phyloP scores from a whole-genome alignment of 1,139 yeast species.

The Eremothecium sinecaudum region DNA sequence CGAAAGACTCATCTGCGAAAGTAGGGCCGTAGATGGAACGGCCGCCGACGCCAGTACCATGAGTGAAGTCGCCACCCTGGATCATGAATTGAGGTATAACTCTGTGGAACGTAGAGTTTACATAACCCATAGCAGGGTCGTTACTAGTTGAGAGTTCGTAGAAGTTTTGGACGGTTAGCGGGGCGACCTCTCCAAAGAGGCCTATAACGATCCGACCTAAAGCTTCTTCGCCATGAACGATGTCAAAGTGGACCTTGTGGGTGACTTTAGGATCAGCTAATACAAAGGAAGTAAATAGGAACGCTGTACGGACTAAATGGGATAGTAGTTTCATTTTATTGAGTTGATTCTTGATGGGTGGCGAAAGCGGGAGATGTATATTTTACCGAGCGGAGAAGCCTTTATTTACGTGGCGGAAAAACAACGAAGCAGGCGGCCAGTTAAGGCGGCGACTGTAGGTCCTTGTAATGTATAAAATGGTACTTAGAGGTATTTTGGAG shows the following conservation, averaged over 20 bases:
- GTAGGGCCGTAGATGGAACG: constrained; percentile 62
- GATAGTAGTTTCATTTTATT: no score
- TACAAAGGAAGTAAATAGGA: constrained; percentile 6
- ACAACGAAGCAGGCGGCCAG: no score
- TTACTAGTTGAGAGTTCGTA: constrained; percentile 50
- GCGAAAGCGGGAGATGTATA: background rate
- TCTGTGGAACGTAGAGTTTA: constrained; percentile 60
- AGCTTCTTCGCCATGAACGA: constrained; percentile 47
- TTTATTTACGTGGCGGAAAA: constrained; percentile 1
- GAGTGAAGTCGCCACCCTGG: constrained; percentile 76
- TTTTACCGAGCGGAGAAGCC: background rate
- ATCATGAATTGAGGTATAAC: constrained; percentile 69
- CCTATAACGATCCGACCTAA: constrained; percentile 65
- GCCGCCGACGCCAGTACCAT: constrained; percentile 65
- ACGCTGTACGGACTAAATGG: no score
- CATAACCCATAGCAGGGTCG: constrained; percentile 40
- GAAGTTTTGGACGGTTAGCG: constrained; percentile 66
- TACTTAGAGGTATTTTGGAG: constrained; percentile 24
- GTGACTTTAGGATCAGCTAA: constrained; percentile 51
- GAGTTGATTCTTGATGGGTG: background rate
- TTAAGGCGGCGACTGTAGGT: no score
- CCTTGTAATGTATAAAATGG: no score
- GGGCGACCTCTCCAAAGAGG: constrained; percentile 62
- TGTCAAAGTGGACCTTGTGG: constrained; percentile 51
- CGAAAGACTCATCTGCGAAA: constrained; percentile 64